These are phyloP conservation scores for Gentiana macrophylla DNA, from an alignment of 257 asterid species.

Conservation along the genomic window DNA sequence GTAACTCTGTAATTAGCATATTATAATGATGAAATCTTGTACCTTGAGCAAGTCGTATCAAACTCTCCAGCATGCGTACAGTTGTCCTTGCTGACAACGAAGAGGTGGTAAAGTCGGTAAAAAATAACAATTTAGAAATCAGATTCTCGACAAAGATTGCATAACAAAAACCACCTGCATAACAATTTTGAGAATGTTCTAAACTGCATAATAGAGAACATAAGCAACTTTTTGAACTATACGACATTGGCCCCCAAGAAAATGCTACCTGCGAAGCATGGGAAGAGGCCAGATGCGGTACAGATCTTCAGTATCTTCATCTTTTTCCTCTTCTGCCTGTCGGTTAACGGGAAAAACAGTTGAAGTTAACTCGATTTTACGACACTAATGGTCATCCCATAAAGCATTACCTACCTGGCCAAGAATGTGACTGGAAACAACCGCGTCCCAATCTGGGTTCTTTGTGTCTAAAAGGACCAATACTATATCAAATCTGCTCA, in stretches of 20 bases:
- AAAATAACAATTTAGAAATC: slow-evolving; percentile 1
- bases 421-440: slow-evolving; percentile 94
- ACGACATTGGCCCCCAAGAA: neutral
- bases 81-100: slow-evolving; percentile 83
- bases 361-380: slow-evolving; percentile 9
- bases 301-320: slow-evolving; percentile 38
- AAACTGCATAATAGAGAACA: neutral
- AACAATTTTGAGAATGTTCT: slow-evolving; percentile 1
- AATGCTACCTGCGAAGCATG: slow-evolving; percentile 67
- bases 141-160: neutral
- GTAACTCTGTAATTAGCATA: too few relatives aligned
- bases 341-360: slow-evolving; percentile 15
- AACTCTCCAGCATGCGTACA: slow-evolving; percentile 94
- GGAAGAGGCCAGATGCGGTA: slow-evolving; percentile 69
- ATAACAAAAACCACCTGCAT: slow-evolving; percentile 57
- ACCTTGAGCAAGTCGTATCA: slow-evolving; percentile 99
- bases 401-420: slow-evolving; percentile 55
- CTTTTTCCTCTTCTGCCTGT: slow-evolving; percentile 45
- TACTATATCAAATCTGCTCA: slow-evolving; percentile 96
- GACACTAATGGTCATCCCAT: slow-evolving; percentile 8
- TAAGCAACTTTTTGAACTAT: neutral
- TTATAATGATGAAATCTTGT: neutral
- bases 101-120: slow-evolving; percentile 4
- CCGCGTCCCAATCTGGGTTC: slow-evolving; percentile 95
- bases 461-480: slow-evolving; percentile 90